These are phyloP conservation scores for Balansia obtecta DNA, from an alignment of 2,329 filamentous ascomycete species.

Conservation along the genomic window DNA sequence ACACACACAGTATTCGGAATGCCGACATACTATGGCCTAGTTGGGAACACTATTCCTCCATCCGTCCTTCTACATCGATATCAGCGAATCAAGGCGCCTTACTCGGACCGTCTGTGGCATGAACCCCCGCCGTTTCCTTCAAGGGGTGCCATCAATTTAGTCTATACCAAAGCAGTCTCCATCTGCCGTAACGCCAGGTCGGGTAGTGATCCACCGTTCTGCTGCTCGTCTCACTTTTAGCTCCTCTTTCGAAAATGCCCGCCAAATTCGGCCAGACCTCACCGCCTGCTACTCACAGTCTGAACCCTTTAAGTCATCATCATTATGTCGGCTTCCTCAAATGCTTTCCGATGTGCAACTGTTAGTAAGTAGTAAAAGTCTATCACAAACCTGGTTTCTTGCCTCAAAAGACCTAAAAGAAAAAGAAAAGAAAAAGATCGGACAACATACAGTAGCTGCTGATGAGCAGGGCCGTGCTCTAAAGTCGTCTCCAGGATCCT, in stretches of 20 bases:
- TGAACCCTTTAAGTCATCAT: not conserved
- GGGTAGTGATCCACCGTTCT: conserved; percentile 3
- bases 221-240: conserved; percentile 2
- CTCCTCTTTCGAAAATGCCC: not conserved
- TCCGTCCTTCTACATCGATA: not conserved
- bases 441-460: not conserved
- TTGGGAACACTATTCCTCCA: not conserved
- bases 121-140: too few relatives aligned
- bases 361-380: not conserved
- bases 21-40: not conserved
- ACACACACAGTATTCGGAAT: too few relatives aligned
- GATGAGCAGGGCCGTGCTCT: not conserved
- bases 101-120: not conserved
- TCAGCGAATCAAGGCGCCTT: conserved; percentile 1
- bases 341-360: not conserved
- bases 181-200: conserved; percentile 2
- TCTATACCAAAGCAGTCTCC: not conserved
- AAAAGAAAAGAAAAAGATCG: not conserved
- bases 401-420: not conserved
- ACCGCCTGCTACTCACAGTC: not conserved
- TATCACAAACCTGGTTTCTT: not conserved
- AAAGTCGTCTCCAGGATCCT: not conserved
- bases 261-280: not conserved
- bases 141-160: too few relatives aligned
- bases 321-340: not conserved